Conservation (phyloP, 192 early-diverging fungal species). For the Dispira parvispora region DNA sequence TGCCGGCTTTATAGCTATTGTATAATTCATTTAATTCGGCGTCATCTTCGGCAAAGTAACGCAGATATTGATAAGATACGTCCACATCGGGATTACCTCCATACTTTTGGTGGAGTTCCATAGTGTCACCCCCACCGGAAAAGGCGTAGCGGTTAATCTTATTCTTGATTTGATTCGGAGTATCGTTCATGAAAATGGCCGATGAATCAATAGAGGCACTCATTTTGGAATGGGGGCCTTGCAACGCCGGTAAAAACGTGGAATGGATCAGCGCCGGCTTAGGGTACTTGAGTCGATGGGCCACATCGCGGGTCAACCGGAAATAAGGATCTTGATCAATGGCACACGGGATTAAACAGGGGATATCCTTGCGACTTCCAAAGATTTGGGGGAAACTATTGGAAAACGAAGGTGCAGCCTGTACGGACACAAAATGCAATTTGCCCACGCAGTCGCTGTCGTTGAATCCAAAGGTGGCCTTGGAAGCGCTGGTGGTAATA, state of each 20-base stretch:
- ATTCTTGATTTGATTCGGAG: constrained; percentile 85
- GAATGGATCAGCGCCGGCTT: constrained; percentile 89
- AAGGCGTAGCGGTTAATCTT: constrained; percentile 95
- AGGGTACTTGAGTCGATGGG: constrained; percentile 80
- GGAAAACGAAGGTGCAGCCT: constrained; percentile 89
- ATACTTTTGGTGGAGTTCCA: constrained; percentile 61
- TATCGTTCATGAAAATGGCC: constrained; percentile 87
- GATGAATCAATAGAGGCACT: constrained; percentile 73
- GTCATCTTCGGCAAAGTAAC: constrained; percentile 91
- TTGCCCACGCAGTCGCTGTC: constrained; percentile 84
- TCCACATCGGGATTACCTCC: constrained; percentile 94
- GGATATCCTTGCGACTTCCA: constrained; percentile 74
- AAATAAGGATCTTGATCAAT: constrained; percentile 99
- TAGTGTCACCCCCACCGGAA: constrained; percentile 75
- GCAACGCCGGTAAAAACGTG: constrained; percentile 88
- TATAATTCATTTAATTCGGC: constrained; percentile 57
- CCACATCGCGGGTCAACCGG: constrained; percentile 88
- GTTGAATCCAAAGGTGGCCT: constrained; percentile 80
- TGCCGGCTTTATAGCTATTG: constrained; percentile 61
- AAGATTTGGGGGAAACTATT: constrained; percentile 94
- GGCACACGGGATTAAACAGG: constrained; percentile 93
- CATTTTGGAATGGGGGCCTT: constrained; percentile 89
- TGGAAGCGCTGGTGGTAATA: constrained; percentile 70
- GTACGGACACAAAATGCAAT: constrained; percentile 82
- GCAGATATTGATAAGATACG: constrained; percentile 84